Evolutionary conservation across 2,329 filamentous ascomycete species (phyloP), one percentile per base, ranked within the genome.

Genomic region (Colletotrichum musae): DNA sequence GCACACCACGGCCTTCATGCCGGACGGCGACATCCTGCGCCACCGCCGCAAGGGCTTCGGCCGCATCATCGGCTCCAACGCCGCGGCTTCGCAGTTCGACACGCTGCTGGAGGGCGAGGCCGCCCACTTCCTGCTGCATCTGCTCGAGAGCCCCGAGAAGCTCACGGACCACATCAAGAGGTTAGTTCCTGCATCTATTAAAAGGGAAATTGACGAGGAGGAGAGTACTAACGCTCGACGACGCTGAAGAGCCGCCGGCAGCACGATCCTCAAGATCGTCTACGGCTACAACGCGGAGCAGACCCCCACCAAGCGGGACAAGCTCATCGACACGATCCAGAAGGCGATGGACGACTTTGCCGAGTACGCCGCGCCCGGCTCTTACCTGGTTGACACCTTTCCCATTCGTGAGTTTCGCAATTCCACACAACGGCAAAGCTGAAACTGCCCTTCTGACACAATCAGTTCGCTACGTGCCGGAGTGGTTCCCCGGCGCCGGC

Each of bases 51-150:
- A 83, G 73, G 78, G 82, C 15, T 78, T 84, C 41, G 76, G 78
- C n/a, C 78, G 79, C 21, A 77, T 82, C 13, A 75, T 88, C 9
- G 85, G 86, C 0, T 81, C 83, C 0, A 82, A 82, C 39, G 66
- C 71, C 0, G 72, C 77, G 0, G 78, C 82, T 1, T 67, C 79
- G 1, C 79, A 80, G n/a, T 86, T 83, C 66, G 74, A 83, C 79
- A 80, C 1, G 5, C 28, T 32, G 28, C 28, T 32, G 28, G 28
- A 32, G 28, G 28, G 7, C 28, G 28, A 32, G 28, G 28, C 6
- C 28, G 28, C 28, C 28, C 28, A 32, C 6, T 32, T 32, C 9
- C 9, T 32, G 28, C 3, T 32, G 6, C 28, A 32, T 9, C 9
- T 32, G 28, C 28, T 32, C 28, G 28, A 32, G 28, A 32, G 28